Conservation (phyloP, 139 green algal species). For the Coelastrella sp. region DNA sequence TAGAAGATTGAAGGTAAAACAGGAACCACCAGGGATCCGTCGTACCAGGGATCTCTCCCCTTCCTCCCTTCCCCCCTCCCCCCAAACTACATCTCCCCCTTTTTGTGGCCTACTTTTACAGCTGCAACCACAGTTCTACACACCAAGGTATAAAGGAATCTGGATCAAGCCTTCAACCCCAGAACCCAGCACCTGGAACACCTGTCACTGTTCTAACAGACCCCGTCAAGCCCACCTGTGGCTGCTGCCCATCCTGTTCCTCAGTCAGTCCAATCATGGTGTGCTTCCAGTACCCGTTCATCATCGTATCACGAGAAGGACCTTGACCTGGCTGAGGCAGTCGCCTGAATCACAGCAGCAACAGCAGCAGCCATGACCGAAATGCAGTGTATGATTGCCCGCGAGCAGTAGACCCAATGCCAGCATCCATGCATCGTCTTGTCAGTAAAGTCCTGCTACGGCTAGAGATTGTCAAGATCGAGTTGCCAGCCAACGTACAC, state of each 20-base stretch:
- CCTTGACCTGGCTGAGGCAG: constrained; percentile 60
- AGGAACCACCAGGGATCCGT: no score
- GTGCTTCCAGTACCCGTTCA: constrained; percentile 59
- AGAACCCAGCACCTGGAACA: no score
- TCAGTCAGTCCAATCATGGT: constrained; percentile 61
- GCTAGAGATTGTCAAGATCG: no score
- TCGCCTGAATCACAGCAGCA: not conserved
- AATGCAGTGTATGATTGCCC: not conserved
- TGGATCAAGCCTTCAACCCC: no score
- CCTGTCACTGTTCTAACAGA: not conserved
- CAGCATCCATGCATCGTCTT: not conserved
- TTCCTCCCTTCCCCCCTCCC: no score
- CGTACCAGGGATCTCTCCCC: no score
- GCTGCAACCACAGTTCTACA: no score
- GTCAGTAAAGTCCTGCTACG: no score
- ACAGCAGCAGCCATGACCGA: not conserved
- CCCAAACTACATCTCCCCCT: no score
- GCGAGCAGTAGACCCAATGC: constrained; percentile 3
- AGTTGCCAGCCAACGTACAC: no score
- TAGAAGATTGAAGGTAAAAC: no score
- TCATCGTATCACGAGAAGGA: constrained; percentile 50
- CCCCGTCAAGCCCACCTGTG: constrained; percentile 9
- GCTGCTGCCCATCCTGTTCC: constrained; percentile 41
- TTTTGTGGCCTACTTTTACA: not conserved
- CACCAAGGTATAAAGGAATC: no score